Evolutionary conservation across 768 basidiomycete genomes (phyloP).

Genomic region (Naganishia friedmannii): DNA sequence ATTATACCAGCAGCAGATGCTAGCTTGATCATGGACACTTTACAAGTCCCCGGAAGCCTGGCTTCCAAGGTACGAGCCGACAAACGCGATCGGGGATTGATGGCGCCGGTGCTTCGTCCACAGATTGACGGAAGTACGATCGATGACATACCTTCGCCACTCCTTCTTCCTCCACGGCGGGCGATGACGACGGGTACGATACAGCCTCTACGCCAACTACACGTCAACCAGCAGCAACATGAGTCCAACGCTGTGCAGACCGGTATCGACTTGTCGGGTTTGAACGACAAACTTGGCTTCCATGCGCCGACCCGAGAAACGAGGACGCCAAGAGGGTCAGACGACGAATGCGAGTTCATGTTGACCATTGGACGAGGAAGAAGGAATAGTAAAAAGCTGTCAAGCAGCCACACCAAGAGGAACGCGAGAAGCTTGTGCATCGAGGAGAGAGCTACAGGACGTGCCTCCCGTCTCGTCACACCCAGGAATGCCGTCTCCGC

Average conservation of each 20-base stretch:
- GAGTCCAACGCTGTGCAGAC: not conserved
- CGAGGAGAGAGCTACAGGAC: slow-evolving; percentile 8
- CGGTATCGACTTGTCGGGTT: slow-evolving; percentile 2
- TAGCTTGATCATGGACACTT: too few species aligned
- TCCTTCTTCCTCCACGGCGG: not conserved
- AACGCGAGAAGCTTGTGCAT: slow-evolving; percentile 16
- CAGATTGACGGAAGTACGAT: not conserved
- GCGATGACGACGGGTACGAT: not conserved
- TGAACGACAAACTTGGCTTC: slow-evolving; percentile 14
- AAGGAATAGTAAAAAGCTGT: not conserved
- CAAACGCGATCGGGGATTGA: not conserved
- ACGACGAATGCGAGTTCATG: slow-evolving; percentile 11
- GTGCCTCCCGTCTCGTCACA: not conserved
- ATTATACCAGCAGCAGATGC: slow-evolving; percentile 1
- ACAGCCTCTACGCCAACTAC: not conserved
- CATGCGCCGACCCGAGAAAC: slow-evolving; percentile 8
- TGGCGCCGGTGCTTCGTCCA: not conserved
- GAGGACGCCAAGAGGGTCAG: slow-evolving; percentile 12
- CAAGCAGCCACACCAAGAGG: not conserved
- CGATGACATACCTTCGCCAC: slow-evolving; percentile 13
- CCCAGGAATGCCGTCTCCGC: slow-evolving; percentile 7
- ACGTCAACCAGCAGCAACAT: not conserved
- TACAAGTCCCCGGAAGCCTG: too few species aligned
- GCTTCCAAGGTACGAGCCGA: not conserved
- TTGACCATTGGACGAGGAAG: not conserved